Base-by-base conservation (phyloP, 176 grass and related monocot genomes). In the Oryza glaberrima region DNA sequence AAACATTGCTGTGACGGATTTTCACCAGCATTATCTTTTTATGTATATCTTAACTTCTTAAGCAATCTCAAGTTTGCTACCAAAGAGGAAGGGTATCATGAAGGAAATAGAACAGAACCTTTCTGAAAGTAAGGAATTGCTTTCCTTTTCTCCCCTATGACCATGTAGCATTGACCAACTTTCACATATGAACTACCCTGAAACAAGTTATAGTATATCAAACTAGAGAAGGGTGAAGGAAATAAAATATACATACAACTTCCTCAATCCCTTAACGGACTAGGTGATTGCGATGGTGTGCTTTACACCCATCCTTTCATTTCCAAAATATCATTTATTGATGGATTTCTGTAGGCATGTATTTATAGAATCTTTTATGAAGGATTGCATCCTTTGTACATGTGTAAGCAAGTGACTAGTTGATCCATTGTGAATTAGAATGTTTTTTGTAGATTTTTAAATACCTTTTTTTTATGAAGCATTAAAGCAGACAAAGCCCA, bases 161-260 rank as follows among this genome's bases (percentile, higher is more conserved):
- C 77, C 72, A 92, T 85, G 89, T 88, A 95, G 89, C 96, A 98
- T 86, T 87, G 77, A 86, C 91, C 96, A 54, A 92, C 80, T 89
- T 95, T 95, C 73, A 90, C 68, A 90, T 83, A 88, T 25, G 89
- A 92, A 52, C 68, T 70, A 79, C 89, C 91, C 89, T 97, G 94
- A 64, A 89, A 41, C 86, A 84, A 78, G 5, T 80, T 60, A 34
- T 0, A 73, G 61, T 40, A 58, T 63, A 58, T 75, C 11, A 87
- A 38, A 58, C 40, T 58, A 69, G 32, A 75, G 34, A 86, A 67
- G 5, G 20, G 26, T 28, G 43, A 81, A 87, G 63, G 52, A 80
- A 58, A 40, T 5, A 13, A 75, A 67, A 11, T 15, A 81, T 54
- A 43, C 11, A 49, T 76, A 32, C n/a, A 67, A 67, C 3, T 75